phyloP scores from a whole-genome alignment of 352 stramenopile genomes.

The Globisporangium orthogonon region DNA sequence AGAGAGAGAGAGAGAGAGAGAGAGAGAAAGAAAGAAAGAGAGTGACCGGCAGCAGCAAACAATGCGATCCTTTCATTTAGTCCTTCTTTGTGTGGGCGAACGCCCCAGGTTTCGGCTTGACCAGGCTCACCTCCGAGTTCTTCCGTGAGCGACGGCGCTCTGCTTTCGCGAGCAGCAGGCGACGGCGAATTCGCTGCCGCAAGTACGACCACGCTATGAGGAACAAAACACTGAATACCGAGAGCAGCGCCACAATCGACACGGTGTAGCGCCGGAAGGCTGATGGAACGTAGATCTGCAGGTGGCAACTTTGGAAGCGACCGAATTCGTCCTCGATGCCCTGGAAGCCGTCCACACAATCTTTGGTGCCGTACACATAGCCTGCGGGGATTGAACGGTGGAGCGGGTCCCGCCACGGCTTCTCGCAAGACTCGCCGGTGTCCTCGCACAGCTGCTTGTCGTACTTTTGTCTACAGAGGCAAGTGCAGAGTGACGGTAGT shows the following conservation, averaged over 20 bases:
- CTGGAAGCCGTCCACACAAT: constrained; percentile 92
- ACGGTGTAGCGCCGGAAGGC: constrained; percentile 78
- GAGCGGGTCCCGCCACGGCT: constrained; percentile 81
- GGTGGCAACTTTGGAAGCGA: constrained; percentile 90
- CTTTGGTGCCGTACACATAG: constrained; percentile 89
- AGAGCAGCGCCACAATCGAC: constrained; percentile 65
- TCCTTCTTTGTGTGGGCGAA: constrained; percentile 60
- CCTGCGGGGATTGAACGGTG: constrained; percentile 61
- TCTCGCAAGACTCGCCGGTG: constrained; percentile 74
- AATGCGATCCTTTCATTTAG: constrained; percentile 12
- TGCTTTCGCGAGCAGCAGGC: constrained; percentile 87
- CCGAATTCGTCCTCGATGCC: constrained; percentile 87
- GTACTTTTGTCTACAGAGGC: constrained; percentile 86
- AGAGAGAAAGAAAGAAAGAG: background rate
- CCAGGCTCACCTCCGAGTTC: constrained; percentile 48
- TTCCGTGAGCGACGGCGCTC: constrained; percentile 82
- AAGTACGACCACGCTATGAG: constrained; percentile 85
- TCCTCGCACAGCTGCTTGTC: constrained; percentile 52
- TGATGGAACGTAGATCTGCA: constrained; percentile 92
- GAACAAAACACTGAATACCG: constrained; percentile 55
- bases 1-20: background rate
- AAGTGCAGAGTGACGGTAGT: constrained; percentile 87
- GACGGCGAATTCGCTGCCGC: constrained; percentile 68
- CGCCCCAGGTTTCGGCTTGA: constrained; percentile 38
- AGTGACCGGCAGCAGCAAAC: background rate